Base-by-base conservation (phyloP, 805 yeast species). In the Peterozyma xylosa region DNA sequence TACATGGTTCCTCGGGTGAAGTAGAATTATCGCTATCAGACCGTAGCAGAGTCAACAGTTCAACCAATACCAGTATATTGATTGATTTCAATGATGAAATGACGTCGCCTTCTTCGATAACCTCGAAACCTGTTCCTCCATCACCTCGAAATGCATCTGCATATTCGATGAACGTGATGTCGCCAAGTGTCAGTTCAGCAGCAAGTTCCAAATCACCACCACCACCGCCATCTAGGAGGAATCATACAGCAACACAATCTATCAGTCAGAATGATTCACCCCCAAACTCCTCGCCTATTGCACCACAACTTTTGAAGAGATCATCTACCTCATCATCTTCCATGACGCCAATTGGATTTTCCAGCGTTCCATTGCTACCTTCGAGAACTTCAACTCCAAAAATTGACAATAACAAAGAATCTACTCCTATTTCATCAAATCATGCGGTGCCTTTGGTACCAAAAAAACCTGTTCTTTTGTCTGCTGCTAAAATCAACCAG, bases 31-130 rank as follows among this genome's bases (percentile, higher is more conserved):
- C 55, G 51, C 35, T 43, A 10, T 11, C 14, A 32, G 15, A 14
- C 34, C 34, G 13, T 5, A 32, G 13, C 15, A 14, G 15, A 5
- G 5, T 32, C 14, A 14, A 32, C 13, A 14, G 15, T 32, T 32
- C 15, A 5, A 10, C 13, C 13, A 14, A 14, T 13, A 32, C 14
- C 34, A 32, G 34, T 10, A 11, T 14, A 14, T 41, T 57, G 39
- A 56, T 60, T 10, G 66, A 63, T 36, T 48, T 63, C 35, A 60
- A 63, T 42, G 67, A 57, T 41, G 52, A 30, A 7, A 30, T 30
- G 11, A 35, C 41, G 4, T 51, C 55, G 3, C 45, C 53, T 11
- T 41, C 56, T 3, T 41, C 50, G 37, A 43, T 52, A 39, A 51
- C 60, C 2, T 49, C 54, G 3, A 27, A 29, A 10, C 40, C 53